Evolutionary conservation across 2,329 filamentous ascomycete species (phyloP).

Genomic region (Sporothrix pallida): DNA sequence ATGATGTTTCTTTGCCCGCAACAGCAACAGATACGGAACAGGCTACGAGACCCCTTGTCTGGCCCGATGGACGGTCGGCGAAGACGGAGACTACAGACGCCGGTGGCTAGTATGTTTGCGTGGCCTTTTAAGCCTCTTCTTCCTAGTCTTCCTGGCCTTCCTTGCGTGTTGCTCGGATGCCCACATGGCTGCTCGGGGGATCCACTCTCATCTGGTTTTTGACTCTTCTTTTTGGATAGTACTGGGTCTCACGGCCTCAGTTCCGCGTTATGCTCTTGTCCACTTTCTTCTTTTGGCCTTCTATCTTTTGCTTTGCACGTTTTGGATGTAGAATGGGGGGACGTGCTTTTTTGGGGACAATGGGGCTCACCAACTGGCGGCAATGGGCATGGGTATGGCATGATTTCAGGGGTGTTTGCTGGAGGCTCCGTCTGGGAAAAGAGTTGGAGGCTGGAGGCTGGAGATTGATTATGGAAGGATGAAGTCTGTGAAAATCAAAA

Average conservation of each 20-base stretch:
- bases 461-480: neutral
- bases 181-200: neutral
- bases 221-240: neutral
- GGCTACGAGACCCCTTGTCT: too few relatives aligned
- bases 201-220: constrained; percentile 8
- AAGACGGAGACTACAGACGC: constrained; percentile 2
- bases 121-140: neutral
- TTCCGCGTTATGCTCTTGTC: neutral
- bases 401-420: neutral
- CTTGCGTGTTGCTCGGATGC: neutral
- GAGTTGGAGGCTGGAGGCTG: too few relatives aligned
- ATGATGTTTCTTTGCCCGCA: too few relatives aligned
- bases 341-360: neutral
- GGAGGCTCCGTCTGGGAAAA: neutral
- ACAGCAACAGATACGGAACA: too few relatives aligned
- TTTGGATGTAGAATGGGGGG: neutral
- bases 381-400: neutral
- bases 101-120: neutral
- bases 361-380: neutral
- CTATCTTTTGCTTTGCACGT: neutral
- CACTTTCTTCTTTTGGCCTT: neutral
- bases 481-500: neutral
- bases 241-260: constrained; percentile 1
- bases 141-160: neutral
- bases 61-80: constrained; percentile 2